phyloP scores from a whole-genome alignment of 176 grass and related monocot species.

The Cenchrus purpureus region DNA sequence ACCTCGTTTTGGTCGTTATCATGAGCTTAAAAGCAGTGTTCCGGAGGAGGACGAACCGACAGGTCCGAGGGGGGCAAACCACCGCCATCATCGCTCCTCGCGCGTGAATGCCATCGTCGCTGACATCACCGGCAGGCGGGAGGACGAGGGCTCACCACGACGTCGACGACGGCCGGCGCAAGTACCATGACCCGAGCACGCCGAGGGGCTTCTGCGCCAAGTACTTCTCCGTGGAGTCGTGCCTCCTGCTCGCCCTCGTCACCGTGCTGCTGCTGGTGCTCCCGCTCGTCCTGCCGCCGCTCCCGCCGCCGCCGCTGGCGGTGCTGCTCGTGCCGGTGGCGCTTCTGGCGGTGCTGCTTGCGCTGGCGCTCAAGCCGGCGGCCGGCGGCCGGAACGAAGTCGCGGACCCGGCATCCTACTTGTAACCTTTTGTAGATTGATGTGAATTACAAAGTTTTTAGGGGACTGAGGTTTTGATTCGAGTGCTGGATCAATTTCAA shows the following conservation, averaged over 20 bases:
- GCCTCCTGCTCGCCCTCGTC: slow-evolving; percentile 50
- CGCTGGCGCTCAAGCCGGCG: slow-evolving; percentile 53
- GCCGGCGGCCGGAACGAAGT: slow-evolving; percentile 33
- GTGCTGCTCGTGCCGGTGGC: slow-evolving; percentile 61
- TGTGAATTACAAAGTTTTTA: not conserved
- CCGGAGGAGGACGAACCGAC: not conserved
- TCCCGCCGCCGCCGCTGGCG: slow-evolving; percentile 59
- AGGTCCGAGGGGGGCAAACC: not conserved
- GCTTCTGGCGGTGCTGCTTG: slow-evolving; percentile 49
- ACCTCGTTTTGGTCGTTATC: not conserved
- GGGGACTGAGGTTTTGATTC: not conserved
- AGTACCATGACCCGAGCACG: slow-evolving; percentile 5
- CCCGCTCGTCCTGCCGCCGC: slow-evolving; percentile 67
- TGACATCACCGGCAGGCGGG: not conserved
- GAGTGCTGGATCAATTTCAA: not conserved
- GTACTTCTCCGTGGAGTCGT: slow-evolving; percentile 59
- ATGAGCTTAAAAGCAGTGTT: slow-evolving; percentile 13
- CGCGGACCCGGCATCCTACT: not conserved
- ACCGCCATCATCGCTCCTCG: not conserved
- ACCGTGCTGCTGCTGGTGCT: slow-evolving; percentile 63
- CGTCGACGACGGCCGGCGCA: not conserved
- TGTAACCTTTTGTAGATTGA: slow-evolving; percentile 28
- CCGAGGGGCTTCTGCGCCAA: slow-evolving; percentile 39
- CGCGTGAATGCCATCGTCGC: slow-evolving; percentile 16
- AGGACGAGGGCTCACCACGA: not conserved